Percentiles rank a stretch among this genome's conserved stretches.
These are phyloP conservation scores for Penstemon davidsonii DNA, from an alignment of 257 asterid genomes.

Conservation along the genomic window DNA sequence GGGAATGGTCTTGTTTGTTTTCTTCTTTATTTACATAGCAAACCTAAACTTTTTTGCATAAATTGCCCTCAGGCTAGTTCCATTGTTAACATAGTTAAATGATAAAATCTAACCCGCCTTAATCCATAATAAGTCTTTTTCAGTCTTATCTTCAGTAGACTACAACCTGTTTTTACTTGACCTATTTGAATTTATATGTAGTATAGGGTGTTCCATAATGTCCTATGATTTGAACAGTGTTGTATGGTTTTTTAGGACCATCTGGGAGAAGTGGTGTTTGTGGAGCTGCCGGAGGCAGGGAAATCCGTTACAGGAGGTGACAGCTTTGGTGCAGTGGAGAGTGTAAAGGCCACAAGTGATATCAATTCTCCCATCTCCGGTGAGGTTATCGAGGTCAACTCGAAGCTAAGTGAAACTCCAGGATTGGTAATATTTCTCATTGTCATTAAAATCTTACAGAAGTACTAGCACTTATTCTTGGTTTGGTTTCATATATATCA, in stretches of 20 bases:
- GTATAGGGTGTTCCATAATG: background rate
- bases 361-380: slow-evolving; percentile 89
- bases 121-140: too few relatives aligned
- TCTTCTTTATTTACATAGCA: too few relatives aligned
- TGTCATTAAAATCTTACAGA: background rate
- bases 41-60: too few relatives aligned
- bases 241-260: slow-evolving; percentile 53
- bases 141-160: too few relatives aligned
- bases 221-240: background rate
- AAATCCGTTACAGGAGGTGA: slow-evolving; percentile 44
- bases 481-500: background rate
- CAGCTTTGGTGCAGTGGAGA: slow-evolving; percentile 77
- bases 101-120: too few relatives aligned
- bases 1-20: too few relatives aligned
- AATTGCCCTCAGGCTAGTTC: too few relatives aligned
- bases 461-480: background rate
- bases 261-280: slow-evolving; percentile 89
- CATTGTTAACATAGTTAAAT: too few relatives aligned
- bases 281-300: slow-evolving; percentile 78
- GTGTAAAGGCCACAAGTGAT: slow-evolving; percentile 93
- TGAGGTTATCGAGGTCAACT: slow-evolving; percentile 71
- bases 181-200: background rate
- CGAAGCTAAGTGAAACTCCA: slow-evolving; percentile 62
- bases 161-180: too few relatives aligned
- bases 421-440: slow-evolving; percentile 56